These are phyloP conservation scores for Paraphoma chrysanthemicola DNA, from an alignment of 2,329 filamentous ascomycete species.

Conservation along the genomic window DNA sequence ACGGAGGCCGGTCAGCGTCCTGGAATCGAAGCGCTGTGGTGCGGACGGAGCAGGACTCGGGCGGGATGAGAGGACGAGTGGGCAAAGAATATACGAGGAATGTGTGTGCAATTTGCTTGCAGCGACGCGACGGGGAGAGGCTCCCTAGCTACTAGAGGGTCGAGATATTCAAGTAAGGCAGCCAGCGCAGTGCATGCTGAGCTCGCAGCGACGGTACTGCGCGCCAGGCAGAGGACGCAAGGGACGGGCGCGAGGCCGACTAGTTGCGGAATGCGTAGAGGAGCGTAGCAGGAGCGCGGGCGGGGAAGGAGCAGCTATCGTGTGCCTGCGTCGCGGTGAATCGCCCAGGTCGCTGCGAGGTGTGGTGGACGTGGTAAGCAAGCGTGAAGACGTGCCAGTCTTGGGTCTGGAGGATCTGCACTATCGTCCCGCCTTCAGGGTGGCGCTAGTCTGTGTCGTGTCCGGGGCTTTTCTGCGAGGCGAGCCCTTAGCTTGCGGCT, in stretches of 20 bases:
- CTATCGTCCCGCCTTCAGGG: no score
- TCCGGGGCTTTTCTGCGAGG: not conserved
- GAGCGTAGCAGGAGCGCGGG: slow-evolving; percentile 1
- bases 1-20: slow-evolving; percentile 44
- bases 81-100: slow-evolving; percentile 27
- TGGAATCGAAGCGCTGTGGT: slow-evolving; percentile 11
- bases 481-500: no score
- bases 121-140: slow-evolving; percentile 21
- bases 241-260: slow-evolving; percentile 34
- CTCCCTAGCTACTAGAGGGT: slow-evolving; percentile 14
- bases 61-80: slow-evolving; percentile 12
- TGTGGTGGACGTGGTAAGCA: not conserved
- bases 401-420: not conserved
- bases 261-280: slow-evolving; percentile 8
- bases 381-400: not conserved
- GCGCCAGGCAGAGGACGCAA: slow-evolving; percentile 50
- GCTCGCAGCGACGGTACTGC: slow-evolving; percentile 47
- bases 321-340: not conserved
- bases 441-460: not conserved
- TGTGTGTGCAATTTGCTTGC: slow-evolving; percentile 31
- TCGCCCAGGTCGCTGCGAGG: not conserved
- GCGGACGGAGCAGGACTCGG: slow-evolving; percentile 24
- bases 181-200: slow-evolving; percentile 46
- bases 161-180: slow-evolving; percentile 42
- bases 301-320: not conserved